A percentile compares a stretch with the other conserved stretches of the same genome.
Conservation (phyloP, 73 alveolate genomes). For the Uronychia binucleata region DNA sequence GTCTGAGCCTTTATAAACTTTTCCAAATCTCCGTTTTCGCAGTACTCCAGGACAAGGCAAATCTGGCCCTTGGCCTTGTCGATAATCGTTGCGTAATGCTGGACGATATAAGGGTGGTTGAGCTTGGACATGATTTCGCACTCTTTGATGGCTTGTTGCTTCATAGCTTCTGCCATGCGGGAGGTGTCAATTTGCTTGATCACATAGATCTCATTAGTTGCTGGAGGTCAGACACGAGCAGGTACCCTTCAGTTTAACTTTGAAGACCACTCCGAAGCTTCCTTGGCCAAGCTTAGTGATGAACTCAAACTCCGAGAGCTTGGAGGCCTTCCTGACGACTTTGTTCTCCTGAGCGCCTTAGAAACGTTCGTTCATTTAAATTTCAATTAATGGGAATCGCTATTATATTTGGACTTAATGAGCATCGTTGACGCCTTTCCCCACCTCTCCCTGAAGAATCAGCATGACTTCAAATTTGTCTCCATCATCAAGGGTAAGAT, state of each 20-base stretch:
- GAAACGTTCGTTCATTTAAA: not conserved
- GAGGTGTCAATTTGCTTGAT: constrained; percentile 66
- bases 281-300: not conserved
- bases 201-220: constrained; percentile 61
- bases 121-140: constrained; percentile 47
- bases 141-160: constrained; percentile 59
- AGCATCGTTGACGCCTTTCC: not conserved
- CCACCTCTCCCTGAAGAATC: not conserved
- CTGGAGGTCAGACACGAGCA: constrained; percentile 3
- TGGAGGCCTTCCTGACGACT: not conserved
- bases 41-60: constrained; percentile 82
- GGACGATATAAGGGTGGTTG: constrained; percentile 71
- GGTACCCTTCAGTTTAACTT: not conserved
- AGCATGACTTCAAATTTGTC: not conserved
- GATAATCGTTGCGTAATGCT: constrained; percentile 67
- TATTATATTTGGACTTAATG: not conserved
- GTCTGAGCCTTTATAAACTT: constrained; percentile 55
- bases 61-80: constrained; percentile 60
- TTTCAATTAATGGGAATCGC: not conserved
- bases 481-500: not conserved
- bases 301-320: not conserved
- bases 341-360: not conserved
- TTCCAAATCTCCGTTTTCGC: constrained; percentile 85
- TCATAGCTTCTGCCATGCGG: constrained; percentile 30
- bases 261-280: not conserved